Conservation (phyloP, 306 rosid species). For the Pachyrhizus erosus region DNA sequence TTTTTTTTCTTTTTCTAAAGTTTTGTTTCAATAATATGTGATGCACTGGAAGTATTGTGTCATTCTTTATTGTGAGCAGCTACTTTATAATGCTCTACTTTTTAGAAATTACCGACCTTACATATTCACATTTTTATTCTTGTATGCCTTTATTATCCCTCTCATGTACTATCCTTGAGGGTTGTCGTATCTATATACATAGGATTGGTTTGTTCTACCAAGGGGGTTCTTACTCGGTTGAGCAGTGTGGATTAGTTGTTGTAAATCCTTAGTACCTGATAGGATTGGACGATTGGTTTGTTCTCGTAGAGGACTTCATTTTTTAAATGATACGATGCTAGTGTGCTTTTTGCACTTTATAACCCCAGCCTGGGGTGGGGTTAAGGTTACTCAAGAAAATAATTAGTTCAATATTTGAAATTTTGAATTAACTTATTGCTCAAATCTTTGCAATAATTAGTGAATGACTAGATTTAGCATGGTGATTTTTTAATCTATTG, state of each 20-base stretch:
- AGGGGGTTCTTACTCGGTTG: too few species aligned
- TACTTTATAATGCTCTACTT: not conserved
- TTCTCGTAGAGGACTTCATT: too few species aligned
- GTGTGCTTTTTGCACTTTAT: not conserved
- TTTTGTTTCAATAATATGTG: not conserved
- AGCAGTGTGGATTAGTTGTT: too few species aligned
- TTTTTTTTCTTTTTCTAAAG: not conserved
- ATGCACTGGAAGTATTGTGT: not conserved
- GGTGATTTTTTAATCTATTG: constrained; percentile 10
- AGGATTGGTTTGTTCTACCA: too few species aligned
- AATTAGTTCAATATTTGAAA: not conserved
- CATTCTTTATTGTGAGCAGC: constrained; percentile 2
- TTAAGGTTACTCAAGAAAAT: not conserved
- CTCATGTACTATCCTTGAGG: not conserved
- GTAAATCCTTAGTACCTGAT: too few species aligned
- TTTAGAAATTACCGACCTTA: not conserved
- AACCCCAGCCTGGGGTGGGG: not conserved
- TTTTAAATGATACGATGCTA: not conserved
- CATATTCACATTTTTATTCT: not conserved
- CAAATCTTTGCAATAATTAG: not conserved
- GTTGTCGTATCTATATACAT: not conserved
- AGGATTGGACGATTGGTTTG: too few species aligned
- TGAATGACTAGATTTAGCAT: not conserved
- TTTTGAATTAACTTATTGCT: not conserved
- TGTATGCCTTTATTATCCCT: not conserved